phyloP scores from a whole-genome alignment of 805 yeast genomes.

The Priceomyces carsonii region DNA sequence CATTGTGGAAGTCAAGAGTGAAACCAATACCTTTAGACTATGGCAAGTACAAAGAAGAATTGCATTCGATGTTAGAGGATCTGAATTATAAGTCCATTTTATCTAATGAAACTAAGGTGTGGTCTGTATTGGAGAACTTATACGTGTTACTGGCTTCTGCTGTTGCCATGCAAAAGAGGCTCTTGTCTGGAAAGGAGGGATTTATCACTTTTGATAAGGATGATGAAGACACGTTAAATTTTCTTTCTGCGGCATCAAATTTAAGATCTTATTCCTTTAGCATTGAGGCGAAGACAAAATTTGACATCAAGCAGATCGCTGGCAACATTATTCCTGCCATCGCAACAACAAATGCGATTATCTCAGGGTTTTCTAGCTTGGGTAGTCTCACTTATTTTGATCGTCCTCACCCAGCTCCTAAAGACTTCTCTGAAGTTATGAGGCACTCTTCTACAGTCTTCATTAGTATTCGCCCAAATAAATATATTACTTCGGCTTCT shows the following conservation, averaged over 20 bases:
- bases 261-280: slow-evolving; percentile 69
- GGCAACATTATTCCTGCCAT: slow-evolving; percentile 98
- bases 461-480: slow-evolving; percentile 50
- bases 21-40: slow-evolving; percentile 66
- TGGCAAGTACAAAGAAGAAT: slow-evolving; percentile 13
- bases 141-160: slow-evolving; percentile 55
- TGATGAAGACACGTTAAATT: slow-evolving; percentile 85
- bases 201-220: slow-evolving; percentile 83
- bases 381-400: slow-evolving; percentile 60
- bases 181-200: slow-evolving; percentile 29
- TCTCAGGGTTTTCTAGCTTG: slow-evolving; percentile 84
- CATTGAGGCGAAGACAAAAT: slow-evolving; percentile 72
- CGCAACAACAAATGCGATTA: slow-evolving; percentile 95
- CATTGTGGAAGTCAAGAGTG: slow-evolving; percentile 73
- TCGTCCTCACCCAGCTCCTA: slow-evolving; percentile 25
- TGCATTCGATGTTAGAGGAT: slow-evolving; percentile 13
- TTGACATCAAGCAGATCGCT: slow-evolving; percentile 91
- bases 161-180: slow-evolving; percentile 51
- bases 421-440: slow-evolving; percentile 25
- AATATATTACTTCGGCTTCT: slow-evolving; percentile 64
- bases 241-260: slow-evolving; percentile 85
- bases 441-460: slow-evolving; percentile 32
- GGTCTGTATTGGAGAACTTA: slow-evolving; percentile 67
- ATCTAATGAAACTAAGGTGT: slow-evolving; percentile 43
- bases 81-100: slow-evolving; percentile 22